Base-by-base conservation (phyloP, 2,329 filamentous ascomycete species). In the Neofusicoccum umdonicola region DNA sequence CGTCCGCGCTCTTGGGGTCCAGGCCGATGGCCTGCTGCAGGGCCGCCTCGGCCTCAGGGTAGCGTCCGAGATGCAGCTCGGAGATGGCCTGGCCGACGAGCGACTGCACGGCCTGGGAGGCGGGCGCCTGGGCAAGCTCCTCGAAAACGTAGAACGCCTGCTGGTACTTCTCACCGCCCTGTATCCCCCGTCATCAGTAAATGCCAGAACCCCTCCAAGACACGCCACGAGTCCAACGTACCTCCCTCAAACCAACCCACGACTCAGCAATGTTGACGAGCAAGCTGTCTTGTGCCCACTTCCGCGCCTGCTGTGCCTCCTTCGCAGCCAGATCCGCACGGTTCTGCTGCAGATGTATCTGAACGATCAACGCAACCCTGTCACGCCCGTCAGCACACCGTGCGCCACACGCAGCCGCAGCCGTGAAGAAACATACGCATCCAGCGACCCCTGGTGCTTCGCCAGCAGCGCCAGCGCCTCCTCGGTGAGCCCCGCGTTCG, bases 101-200 rank as follows among this genome's bases (percentile, higher is more conserved):
- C 17, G 87, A 90, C 69, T 88, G 84, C 61, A 89, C 84, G 15
- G 91, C 91, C 56, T 92, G 88, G 17, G 91, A 93, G 37, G 91
- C 88, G 2, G 93, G 90, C 34, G 91, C 89, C 74, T 96, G 92
- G 4, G 95, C 94, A 56, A 98, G 87, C 79, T 99, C 95, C 79
- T 98, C 94, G 73, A 92, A 98, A 67, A 98, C 94, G 83, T 99
- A 98, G 80, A 96, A 98, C 17, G 94, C 90, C 74, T 95, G 91
- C 74, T 98, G 95, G 79, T 98, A 98, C 77, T 92, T 95, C 71
- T 97, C 93, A 70, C 93, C 93, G 73, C 94, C 94, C 90, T 96
- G 67, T 31, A 62, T n/a, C n/a, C 13, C 27, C 27, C 27, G 27
- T 1, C 27, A 31, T 31, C 5, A 31, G 27, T 7, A 31, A 31